phyloP scores from a whole-genome alignment of 2,329 filamentous ascomycete genomes.

The Chaetothyriales sp. region DNA sequence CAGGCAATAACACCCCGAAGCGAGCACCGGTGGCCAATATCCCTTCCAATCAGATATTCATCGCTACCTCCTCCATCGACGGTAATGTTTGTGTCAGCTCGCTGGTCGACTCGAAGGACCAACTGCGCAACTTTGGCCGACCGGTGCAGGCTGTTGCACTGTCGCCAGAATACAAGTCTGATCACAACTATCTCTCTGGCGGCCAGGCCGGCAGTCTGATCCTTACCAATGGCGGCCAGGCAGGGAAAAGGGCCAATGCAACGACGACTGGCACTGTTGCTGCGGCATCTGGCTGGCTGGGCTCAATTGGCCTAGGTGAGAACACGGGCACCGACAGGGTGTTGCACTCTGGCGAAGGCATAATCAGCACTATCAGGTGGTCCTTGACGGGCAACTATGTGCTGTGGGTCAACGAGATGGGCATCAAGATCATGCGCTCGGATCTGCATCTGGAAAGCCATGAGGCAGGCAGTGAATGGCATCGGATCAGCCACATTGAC shows the following conservation, averaged over 20 bases:
- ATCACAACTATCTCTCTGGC: slow-evolving; percentile 78
- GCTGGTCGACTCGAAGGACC: slow-evolving; percentile 72
- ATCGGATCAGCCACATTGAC: slow-evolving; percentile 81
- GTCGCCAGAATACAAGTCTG: slow-evolving; percentile 87
- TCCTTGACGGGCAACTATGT: slow-evolving; percentile 84
- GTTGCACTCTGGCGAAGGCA: slow-evolving; percentile 80
- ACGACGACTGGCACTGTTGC: slow-evolving; percentile 78
- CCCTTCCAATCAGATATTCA: slow-evolving; percentile 80
- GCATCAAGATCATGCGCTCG: slow-evolving; percentile 94
- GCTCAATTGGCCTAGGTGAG: slow-evolving; percentile 64
- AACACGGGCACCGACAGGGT: slow-evolving; percentile 73
- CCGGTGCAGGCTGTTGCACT: slow-evolving; percentile 83
- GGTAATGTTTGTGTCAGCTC: slow-evolving; percentile 89
- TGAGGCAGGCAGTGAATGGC: slow-evolving; percentile 78
- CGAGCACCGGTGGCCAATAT: slow-evolving; percentile 48
- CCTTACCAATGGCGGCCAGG: slow-evolving; percentile 64
- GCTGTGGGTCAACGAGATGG: slow-evolving; percentile 89
- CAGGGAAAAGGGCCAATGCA: slow-evolving; percentile 65
- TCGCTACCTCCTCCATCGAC: slow-evolving; percentile 87
- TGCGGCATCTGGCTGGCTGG: slow-evolving; percentile 77
- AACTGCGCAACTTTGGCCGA: slow-evolving; percentile 80
- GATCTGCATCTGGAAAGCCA: slow-evolving; percentile 63
- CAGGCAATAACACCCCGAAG: slow-evolving; percentile 37
- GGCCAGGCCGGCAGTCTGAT: slow-evolving; percentile 78
- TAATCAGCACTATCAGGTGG: slow-evolving; percentile 86